A percentile compares a stretch with the other conserved stretches of the same genome.
Conservation (phyloP, 2,329 filamentous ascomycete species). For the Raffaelea ambrosiae region DNA sequence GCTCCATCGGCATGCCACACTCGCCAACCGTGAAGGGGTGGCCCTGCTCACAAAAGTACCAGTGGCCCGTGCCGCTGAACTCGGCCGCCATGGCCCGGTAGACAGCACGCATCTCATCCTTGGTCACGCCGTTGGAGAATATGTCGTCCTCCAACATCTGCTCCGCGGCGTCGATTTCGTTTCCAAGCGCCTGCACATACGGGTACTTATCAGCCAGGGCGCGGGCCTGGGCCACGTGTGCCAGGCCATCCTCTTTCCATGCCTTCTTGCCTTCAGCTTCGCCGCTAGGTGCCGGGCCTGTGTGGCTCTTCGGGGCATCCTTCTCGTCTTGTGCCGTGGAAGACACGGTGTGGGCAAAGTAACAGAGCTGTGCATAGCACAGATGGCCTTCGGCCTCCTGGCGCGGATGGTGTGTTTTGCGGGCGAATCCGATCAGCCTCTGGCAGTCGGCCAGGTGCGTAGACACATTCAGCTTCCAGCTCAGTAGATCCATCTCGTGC, state of each 20-base stretch:
- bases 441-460: constrained; percentile 29
- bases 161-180: not conserved
- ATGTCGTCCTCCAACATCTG: not conserved
- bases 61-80: constrained; percentile 47
- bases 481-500: not conserved
- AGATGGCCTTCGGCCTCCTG: constrained; percentile 42
- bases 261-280: no score
- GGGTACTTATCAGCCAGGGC: constrained; percentile 11
- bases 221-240: constrained; percentile 14
- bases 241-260: not conserved
- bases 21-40: constrained; percentile 58
- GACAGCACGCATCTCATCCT: constrained; percentile 41
- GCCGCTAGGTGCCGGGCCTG: constrained; percentile 18
- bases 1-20: constrained; percentile 58
- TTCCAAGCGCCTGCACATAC: constrained; percentile 18
- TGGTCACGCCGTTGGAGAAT: constrained; percentile 34
- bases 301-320: not conserved
- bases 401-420: constrained; percentile 23
- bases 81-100: constrained; percentile 42
- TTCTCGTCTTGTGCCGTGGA: not conserved
- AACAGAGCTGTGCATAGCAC: constrained; percentile 34
- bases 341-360: constrained; percentile 16
- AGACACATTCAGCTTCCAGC: not conserved
- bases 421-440: constrained; percentile 28
- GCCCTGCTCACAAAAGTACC: constrained; percentile 50